Base-by-base conservation (phyloP, 2,329 filamentous ascomycete genomes). In the Colletotrichum chlorophyti region DNA sequence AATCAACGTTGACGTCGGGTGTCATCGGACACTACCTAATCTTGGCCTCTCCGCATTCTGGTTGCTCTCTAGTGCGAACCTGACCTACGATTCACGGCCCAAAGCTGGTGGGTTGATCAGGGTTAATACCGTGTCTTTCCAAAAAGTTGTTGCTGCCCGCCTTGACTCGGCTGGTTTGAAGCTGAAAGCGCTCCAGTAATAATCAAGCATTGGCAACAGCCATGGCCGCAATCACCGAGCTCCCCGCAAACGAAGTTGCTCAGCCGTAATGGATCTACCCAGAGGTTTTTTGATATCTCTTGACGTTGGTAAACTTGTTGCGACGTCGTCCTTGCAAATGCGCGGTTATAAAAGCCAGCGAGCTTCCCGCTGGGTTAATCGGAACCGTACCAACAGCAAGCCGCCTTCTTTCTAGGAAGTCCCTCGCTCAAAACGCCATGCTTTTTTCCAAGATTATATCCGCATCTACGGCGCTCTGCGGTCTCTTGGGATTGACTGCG, bases 401-500 rank as follows among this genome's bases (percentile, higher is more conserved):
- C 19, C 26, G 26, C n/a, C 14, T 14, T 15, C 14, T n/a, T n/a
- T 7, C 17, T 6, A 29, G 1, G 37, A 6, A 7, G 41, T 1
- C 10, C 12, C n/a, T n/a, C 8, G 5, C 19, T 10, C 6, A 17
- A 29, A 17, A 24, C 19, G n/a, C 17, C 31, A 63, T 58, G 53
- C 34, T 41, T 5, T 2, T 58, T 1, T 53, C 32, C 11, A 53
- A 50, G 32, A 37, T 61, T 27, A n/a, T 58, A 29, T 53, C 52
- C 19, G 59, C 32, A 2, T 29, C 31, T 2, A 15, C 53, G 32
- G 35, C 32, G 8, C 37, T 60, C 7, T 53, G 64, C 10, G 60
- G 58, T 54, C 53, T 69, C 11, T 19, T 66, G 19, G 41, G 62
- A 42, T 59, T 53, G 11, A 63, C 63, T 11, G 51, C 61, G 31